Conservation (phyloP, 192 early-diverging fungal genomes). For the Backusella parvicylindrica region DNA sequence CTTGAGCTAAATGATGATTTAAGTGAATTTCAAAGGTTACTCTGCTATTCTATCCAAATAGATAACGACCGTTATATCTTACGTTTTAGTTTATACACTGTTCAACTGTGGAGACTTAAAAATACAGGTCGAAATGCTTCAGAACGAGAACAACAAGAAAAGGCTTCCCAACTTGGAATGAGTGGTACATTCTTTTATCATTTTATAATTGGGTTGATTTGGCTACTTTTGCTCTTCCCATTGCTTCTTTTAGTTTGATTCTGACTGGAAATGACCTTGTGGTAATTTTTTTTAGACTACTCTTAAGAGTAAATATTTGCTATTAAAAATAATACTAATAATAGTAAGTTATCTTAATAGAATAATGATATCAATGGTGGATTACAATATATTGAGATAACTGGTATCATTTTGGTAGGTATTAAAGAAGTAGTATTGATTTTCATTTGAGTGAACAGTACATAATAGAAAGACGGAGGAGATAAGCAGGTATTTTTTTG, state of each 20-base stretch:
- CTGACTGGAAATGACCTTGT: too few species aligned
- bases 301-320: too few species aligned
- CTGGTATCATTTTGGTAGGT: too few species aligned
- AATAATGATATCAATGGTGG: too few species aligned
- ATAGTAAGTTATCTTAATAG: too few species aligned
- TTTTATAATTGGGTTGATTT: constrained; percentile 3
- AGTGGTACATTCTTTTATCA: background rate
- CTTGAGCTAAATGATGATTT: background rate
- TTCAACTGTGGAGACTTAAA: background rate
- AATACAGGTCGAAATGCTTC: background rate
- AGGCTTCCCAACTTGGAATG: background rate
- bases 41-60: background rate
- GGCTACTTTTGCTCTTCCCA: background rate
- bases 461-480: too few species aligned
- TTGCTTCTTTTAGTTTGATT: background rate
- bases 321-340: too few species aligned
- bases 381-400: too few species aligned
- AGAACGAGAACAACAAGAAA: background rate
- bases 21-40: background rate
- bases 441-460: too few species aligned
- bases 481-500: too few species aligned
- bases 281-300: too few species aligned
- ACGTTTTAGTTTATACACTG: background rate
- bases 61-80: background rate
- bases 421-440: too few species aligned